Conservation (phyloP, 2,329 filamentous ascomycete genomes). For the Blumeria graminis region DNA sequence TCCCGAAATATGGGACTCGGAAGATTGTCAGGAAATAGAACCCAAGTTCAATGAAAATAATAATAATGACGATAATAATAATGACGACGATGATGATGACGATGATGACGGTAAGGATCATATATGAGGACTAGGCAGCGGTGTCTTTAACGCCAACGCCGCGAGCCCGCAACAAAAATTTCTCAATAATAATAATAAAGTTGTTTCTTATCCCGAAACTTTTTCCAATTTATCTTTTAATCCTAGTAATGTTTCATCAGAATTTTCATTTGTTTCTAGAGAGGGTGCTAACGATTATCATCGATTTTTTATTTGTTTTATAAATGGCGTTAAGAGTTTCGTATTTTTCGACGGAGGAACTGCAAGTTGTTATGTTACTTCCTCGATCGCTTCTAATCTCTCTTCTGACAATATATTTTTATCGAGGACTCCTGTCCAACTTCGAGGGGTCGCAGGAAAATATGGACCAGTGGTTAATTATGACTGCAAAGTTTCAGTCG, state of each 20-base stretch:
- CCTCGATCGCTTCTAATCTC: background rate
- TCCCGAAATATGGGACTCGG: background rate
- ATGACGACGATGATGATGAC: background rate
- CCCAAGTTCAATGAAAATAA: background rate
- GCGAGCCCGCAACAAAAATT: background rate
- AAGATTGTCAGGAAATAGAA: background rate
- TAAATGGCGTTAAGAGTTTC: background rate
- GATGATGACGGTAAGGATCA: background rate
- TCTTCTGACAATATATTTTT: background rate
- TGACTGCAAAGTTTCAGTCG: background rate
- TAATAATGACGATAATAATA: background rate
- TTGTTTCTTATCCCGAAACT: background rate
- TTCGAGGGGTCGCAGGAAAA: background rate
- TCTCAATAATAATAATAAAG: background rate
- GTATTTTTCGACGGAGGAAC: background rate
- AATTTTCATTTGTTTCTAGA: background rate
- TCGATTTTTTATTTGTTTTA: background rate
- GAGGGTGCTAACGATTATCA: background rate
- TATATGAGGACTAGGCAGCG: background rate
- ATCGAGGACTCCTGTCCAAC: background rate
- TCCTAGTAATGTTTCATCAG: background rate
- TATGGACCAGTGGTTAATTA: background rate
- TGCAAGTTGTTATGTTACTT: conserved; percentile 1
- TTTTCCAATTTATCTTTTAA: background rate
- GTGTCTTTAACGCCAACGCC: background rate